A percentile compares a stretch with the other conserved stretches of the same genome.
These are phyloP conservation scores for Chondrostereum purpureum DNA, from an alignment of 1,284 basidiomycete genomes.

Conservation along the genomic window DNA sequence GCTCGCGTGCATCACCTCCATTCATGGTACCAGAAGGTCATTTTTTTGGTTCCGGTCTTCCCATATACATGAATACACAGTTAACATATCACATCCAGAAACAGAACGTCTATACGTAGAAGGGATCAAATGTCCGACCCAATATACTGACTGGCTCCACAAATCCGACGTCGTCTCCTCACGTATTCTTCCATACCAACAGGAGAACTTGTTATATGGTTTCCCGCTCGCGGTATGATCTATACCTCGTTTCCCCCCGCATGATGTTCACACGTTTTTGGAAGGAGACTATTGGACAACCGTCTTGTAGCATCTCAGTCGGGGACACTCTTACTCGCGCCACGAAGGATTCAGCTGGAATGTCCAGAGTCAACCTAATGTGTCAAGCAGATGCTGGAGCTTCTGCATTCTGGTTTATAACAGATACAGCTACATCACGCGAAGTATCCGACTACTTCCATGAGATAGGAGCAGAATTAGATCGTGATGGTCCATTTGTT, in stretches of 20 bases:
- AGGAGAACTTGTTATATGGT: conserved; percentile 50
- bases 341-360: conserved; percentile 76
- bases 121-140: conserved; percentile 56
- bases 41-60: too few relatives aligned
- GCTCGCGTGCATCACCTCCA: conserved; percentile 27
- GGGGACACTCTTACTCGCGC: conserved; percentile 73
- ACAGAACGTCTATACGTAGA: conserved; percentile 62
- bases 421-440: conserved; percentile 45
- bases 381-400: conserved; percentile 62
- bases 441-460: conserved; percentile 54
- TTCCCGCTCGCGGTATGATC: conserved; percentile 38
- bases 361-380: conserved; percentile 78
- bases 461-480: conserved; percentile 53
- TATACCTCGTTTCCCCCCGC: neutral
- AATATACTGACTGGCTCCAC: conserved; percentile 58
- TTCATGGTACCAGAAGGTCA: too few relatives aligned
- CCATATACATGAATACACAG: too few relatives aligned
- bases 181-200: conserved; percentile 40
- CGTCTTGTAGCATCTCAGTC: conserved; percentile 75
- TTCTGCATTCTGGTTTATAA: conserved; percentile 80
- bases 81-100: too few relatives aligned
- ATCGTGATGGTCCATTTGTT: conserved; percentile 61
- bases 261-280: neutral
- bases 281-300: conserved; percentile 56
- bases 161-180: conserved; percentile 39